These are phyloP conservation scores for Phylloboletellus chloephorus DNA, from an alignment of 1,284 basidiomycete species.

Conservation along the genomic window DNA sequence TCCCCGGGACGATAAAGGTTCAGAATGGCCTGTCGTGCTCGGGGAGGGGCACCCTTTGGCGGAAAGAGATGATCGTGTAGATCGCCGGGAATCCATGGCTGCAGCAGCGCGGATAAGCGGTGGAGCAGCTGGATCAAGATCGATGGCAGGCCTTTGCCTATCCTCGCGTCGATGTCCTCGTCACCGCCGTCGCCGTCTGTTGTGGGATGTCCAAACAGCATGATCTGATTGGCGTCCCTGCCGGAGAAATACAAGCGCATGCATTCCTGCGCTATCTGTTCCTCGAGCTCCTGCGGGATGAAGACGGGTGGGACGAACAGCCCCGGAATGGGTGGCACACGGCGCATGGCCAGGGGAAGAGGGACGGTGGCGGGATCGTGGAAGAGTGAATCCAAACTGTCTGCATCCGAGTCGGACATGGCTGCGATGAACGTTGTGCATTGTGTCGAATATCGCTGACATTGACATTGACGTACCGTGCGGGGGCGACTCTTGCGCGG, in stretches of 20 bases:
- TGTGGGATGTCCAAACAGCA: slow-evolving; percentile 63
- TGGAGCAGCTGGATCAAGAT: slow-evolving; percentile 51
- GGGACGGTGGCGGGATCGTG: slow-evolving; percentile 28
- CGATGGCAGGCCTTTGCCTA: slow-evolving; percentile 45
- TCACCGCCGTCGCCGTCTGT: slow-evolving; percentile 13
- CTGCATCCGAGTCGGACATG: slow-evolving; percentile 26
- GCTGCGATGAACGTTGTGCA: not conserved
- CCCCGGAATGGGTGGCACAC: slow-evolving; percentile 53
- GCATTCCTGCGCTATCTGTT: slow-evolving; percentile 48
- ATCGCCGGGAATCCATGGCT: slow-evolving; percentile 41
- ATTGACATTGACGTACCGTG: no score
- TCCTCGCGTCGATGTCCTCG: slow-evolving; percentile 14
- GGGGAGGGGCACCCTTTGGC: slow-evolving; percentile 28
- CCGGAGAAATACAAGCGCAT: slow-evolving; percentile 52
- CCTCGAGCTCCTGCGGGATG: slow-evolving; percentile 47
- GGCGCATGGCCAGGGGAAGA: slow-evolving; percentile 26
- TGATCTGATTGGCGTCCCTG: slow-evolving; percentile 59
- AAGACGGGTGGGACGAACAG: slow-evolving; percentile 50
- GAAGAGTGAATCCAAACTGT: slow-evolving; percentile 38
- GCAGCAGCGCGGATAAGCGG: slow-evolving; percentile 43
- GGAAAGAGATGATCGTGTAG: slow-evolving; percentile 55
- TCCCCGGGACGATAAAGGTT: slow-evolving; percentile 77
- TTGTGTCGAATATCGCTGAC: not conserved
- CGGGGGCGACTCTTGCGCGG: no score
- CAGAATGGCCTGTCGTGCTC: slow-evolving; percentile 70